A percentile compares a stretch with the other conserved stretches of the same genome.
phyloP scores from a whole-genome alignment of 2,329 filamentous ascomycete species.

The Aspergillus udagawae region DNA sequence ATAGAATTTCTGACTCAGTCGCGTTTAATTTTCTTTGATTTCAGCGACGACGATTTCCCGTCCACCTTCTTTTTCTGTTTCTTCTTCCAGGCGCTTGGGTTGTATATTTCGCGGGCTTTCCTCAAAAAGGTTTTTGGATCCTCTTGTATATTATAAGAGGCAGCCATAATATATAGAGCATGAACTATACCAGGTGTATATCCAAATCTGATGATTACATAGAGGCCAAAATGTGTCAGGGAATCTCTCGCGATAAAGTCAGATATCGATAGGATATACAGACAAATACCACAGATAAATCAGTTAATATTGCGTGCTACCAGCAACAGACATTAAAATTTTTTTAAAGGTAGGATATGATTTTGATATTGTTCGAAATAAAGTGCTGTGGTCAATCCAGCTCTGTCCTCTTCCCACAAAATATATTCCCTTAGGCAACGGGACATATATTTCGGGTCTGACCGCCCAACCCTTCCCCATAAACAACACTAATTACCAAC shows the following conservation, averaged over 20 bases:
- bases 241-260: not conserved
- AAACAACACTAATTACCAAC: not conserved
- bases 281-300: not conserved
- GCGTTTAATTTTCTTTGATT: slow-evolving; percentile 9
- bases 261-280: not conserved
- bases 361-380: not conserved
- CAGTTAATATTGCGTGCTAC: not conserved
- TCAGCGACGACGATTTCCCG: slow-evolving; percentile 11
- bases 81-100: slow-evolving; percentile 14
- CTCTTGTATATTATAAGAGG: slow-evolving; percentile 11
- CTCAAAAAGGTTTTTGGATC: not conserved
- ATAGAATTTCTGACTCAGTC: slow-evolving; percentile 26
- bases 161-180: slow-evolving; percentile 13
- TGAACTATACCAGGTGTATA: slow-evolving; percentile 2
- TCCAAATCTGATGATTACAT: not conserved
- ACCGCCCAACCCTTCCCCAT: not conserved
- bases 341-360: not conserved
- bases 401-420: not conserved
- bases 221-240: not conserved
- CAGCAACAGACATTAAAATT: not conserved
- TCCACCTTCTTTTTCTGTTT: slow-evolving; percentile 4
- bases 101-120: slow-evolving; percentile 13
- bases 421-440: not conserved
- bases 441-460: not conserved
- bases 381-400: too few relatives aligned